These are phyloP conservation scores for Phytophthora chlamydospora DNA, from an alignment of 352 stramenopile species.

Conservation along the genomic window DNA sequence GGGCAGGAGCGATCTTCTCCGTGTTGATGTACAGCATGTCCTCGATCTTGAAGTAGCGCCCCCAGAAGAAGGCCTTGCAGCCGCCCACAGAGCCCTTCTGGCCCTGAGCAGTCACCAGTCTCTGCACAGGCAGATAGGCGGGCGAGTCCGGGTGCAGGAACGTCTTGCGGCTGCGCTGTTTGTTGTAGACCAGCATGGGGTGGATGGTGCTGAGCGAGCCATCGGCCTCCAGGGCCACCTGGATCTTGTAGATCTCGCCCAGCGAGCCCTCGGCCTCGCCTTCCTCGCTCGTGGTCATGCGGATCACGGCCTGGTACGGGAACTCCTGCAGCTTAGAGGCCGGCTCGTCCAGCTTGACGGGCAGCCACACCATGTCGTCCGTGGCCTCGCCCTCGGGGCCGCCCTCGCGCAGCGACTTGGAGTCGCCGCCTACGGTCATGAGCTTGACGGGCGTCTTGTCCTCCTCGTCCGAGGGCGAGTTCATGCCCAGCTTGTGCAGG, in stretches of 20 bases:
- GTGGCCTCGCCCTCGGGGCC: slow-evolving; percentile 10
- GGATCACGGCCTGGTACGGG: slow-evolving; percentile 87
- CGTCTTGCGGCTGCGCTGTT: slow-evolving; percentile 83
- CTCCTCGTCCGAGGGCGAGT: slow-evolving; percentile 41
- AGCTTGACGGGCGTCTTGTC: slow-evolving; percentile 64
- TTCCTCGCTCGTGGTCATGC: slow-evolving; percentile 79
- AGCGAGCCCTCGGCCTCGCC: slow-evolving; percentile 72
- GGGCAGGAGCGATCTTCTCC: slow-evolving; percentile 77
- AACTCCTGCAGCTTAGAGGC: slow-evolving; percentile 79
- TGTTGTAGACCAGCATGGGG: slow-evolving; percentile 92
- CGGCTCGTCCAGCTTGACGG: slow-evolving; percentile 85
- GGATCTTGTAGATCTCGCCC: slow-evolving; percentile 92
- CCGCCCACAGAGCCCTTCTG: slow-evolving; percentile 71
- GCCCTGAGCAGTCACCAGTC: slow-evolving; percentile 60
- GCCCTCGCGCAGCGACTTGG: slow-evolving; percentile 59
- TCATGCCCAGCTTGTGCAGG: slow-evolving; percentile 83
- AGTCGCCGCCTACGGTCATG: slow-evolving; percentile 84
- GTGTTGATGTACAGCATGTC: slow-evolving; percentile 90
- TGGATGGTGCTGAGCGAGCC: slow-evolving; percentile 69
- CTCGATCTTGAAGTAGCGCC: slow-evolving; percentile 82
- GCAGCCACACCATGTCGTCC: slow-evolving; percentile 71
- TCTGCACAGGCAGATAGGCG: slow-evolving; percentile 73
- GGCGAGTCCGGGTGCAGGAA: slow-evolving; percentile 86
- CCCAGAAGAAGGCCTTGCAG: slow-evolving; percentile 89
- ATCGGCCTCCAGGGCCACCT: slow-evolving; percentile 74